phyloP scores from a whole-genome alignment of 306 rosid genomes.

The Quercus ilex region DNA sequence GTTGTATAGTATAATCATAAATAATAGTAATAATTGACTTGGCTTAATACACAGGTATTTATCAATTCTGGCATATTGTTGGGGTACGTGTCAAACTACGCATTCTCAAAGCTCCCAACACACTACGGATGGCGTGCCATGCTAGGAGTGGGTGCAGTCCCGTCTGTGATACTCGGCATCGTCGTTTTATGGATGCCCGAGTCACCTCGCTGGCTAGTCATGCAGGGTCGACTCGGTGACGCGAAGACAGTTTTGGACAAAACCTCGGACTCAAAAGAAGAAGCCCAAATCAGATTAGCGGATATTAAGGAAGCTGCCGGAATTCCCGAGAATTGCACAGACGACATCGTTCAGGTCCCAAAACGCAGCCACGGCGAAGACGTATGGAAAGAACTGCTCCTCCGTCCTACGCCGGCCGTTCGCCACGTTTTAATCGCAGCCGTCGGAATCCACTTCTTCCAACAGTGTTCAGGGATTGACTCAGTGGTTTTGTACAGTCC shows the following conservation, averaged over 20 bases:
- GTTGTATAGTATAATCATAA: too few relatives aligned
- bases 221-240: conserved; percentile 73
- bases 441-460: conserved; percentile 74
- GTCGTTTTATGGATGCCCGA: conserved; percentile 82
- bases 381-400: conserved; percentile 64
- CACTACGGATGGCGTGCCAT: conserved; percentile 67
- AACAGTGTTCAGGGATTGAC: conserved; percentile 73
- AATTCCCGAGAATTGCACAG: conserved; percentile 54
- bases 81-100: conserved; percentile 71
- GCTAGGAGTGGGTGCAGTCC: conserved; percentile 73
- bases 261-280: conserved; percentile 59
- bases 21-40: background rate
- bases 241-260: conserved; percentile 55
- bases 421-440: conserved; percentile 60
- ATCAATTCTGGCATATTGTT: conserved; percentile 63
- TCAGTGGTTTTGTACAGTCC: conserved; percentile 80
- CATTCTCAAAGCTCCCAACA: conserved; percentile 44
- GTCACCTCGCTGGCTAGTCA: conserved; percentile 85
- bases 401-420: conserved; percentile 57
- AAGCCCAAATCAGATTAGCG: conserved; percentile 48
- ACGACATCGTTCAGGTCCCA: conserved; percentile 42
- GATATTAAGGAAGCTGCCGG: conserved; percentile 72
- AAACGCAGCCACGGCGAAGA: conserved; percentile 41
- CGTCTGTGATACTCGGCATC: conserved; percentile 38
- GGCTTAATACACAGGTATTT: conserved; percentile 36